A percentile compares a stretch with the other conserved stretches of the same genome.
Evolutionary conservation across 768 basidiomycete species (phyloP).

Genomic region (Lactarius hatsudake): DNA sequence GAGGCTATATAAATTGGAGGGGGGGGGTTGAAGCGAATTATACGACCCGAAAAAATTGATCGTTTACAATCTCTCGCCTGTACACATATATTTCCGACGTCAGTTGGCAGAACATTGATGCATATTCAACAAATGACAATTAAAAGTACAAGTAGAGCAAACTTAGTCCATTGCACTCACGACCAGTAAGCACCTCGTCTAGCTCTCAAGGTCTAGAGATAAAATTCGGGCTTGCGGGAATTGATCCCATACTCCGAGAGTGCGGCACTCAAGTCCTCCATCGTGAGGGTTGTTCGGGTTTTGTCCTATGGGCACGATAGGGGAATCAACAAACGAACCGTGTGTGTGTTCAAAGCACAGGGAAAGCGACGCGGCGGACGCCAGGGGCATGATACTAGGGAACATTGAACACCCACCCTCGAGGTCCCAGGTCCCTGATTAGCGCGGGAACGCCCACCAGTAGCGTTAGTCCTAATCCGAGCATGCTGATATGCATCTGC

Average conservation of each 20-base stretch:
- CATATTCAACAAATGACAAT: slow-evolving; percentile 18
- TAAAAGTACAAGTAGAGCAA: slow-evolving; percentile 23
- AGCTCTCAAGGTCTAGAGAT: slow-evolving; percentile 46
- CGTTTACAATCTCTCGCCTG: neutral
- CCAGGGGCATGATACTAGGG: neutral
- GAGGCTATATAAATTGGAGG: slow-evolving; percentile 38
- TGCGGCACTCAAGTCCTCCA: slow-evolving; percentile 95
- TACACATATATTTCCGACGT: slow-evolving; percentile 4
- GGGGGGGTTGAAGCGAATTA: neutral
- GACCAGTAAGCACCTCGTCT: neutral
- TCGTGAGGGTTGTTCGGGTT: slow-evolving; percentile 89
- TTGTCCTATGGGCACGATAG: slow-evolving; percentile 59
- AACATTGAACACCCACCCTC: slow-evolving; percentile 47
- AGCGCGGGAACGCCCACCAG: slow-evolving; percentile 65
- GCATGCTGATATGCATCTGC: slow-evolving; percentile 98
- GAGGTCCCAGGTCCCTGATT: slow-evolving; percentile 60
- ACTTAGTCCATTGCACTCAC: slow-evolving; percentile 12
- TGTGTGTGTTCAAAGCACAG: neutral
- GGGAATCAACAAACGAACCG: neutral
- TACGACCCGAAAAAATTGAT: neutral
- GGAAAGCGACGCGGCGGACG: neutral
- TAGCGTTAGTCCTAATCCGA: slow-evolving; percentile 86
- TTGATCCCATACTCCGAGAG: slow-evolving; percentile 96
- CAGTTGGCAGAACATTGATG: slow-evolving; percentile 4
- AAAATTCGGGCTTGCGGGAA: slow-evolving; percentile 92